A percentile compares a stretch with the other conserved stretches of the same genome.
These are phyloP conservation scores for Fulvia fulva DNA, from an alignment of 2,329 filamentous ascomycete species.

Conservation along the genomic window DNA sequence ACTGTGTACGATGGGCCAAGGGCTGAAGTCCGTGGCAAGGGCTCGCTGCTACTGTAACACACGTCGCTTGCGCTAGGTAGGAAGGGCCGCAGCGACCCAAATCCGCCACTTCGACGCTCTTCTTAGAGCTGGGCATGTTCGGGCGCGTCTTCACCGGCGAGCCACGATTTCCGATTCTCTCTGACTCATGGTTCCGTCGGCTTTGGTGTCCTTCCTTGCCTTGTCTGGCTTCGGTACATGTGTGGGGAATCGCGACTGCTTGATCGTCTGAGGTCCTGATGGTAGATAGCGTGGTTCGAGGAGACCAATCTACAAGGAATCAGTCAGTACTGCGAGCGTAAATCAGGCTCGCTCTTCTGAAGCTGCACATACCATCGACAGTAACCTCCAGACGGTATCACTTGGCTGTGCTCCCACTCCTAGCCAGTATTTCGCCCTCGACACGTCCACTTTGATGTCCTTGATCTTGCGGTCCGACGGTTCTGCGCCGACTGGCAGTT, in stretches of 20 bases:
- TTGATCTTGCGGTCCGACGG: constrained; percentile 71
- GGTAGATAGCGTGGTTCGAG: constrained; percentile 39
- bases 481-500: constrained; percentile 49
- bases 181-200: constrained; percentile 8
- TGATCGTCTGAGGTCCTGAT: constrained; percentile 30
- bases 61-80: too few species aligned
- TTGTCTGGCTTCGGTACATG: constrained; percentile 20
- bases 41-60: too few species aligned
- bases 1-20: too few species aligned
- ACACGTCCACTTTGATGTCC: constrained; percentile 80
- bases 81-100: too few species aligned
- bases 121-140: too few species aligned
- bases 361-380: constrained; percentile 64
- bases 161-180: constrained; percentile 3
- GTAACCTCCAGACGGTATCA: constrained; percentile 79
- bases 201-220: constrained; percentile 2
- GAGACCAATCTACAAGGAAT: constrained; percentile 38
- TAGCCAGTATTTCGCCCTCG: constrained; percentile 88
- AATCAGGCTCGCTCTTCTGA: not conserved
- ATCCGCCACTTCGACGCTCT: too few species aligned
- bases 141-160: constrained; percentile 16
- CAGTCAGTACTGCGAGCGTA: not conserved
- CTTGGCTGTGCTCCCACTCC: constrained; percentile 94
- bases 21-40: too few species aligned
- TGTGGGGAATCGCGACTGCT: constrained; percentile 30